These are phyloP conservation scores for Globisporangium carolinianum DNA, from an alignment of 352 stramenopile species.

Conservation along the genomic window DNA sequence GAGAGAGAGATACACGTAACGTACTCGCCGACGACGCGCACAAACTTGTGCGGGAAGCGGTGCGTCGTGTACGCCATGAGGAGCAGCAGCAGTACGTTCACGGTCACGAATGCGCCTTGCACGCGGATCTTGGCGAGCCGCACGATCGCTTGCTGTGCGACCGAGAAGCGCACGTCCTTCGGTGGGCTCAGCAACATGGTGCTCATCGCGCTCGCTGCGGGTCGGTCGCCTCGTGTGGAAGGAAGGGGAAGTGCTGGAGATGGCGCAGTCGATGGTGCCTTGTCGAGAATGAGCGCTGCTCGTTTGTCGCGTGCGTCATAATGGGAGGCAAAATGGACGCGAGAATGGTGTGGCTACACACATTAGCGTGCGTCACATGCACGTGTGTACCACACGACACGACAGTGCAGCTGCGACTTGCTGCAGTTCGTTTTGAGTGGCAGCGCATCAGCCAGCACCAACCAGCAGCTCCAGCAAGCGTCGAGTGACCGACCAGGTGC, in stretches of 20 bases:
- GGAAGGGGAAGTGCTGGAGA: too few relatives aligned
- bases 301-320: too few relatives aligned
- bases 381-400: too few relatives aligned
- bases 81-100: conserved; percentile 49
- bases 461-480: not conserved
- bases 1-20: conserved; percentile 11
- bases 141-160: conserved; percentile 36
- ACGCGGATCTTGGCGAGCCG: conserved; percentile 37
- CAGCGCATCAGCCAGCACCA: not conserved
- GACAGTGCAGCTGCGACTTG: too few relatives aligned
- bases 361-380: too few relatives aligned
- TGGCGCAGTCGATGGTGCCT: too few relatives aligned
- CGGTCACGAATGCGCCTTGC: conserved; percentile 31
- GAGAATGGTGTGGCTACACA: too few relatives aligned
- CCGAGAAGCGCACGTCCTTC: conserved; percentile 18
- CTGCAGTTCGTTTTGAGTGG: not conserved
- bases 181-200: conserved; percentile 4
- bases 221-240: too few relatives aligned
- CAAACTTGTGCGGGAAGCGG: conserved; percentile 56
- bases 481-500: conserved; percentile 4
- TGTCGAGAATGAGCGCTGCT: too few relatives aligned
- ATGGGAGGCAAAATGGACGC: too few relatives aligned
- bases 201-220: not conserved
- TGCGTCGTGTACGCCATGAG: conserved; percentile 45
- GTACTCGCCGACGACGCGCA: conserved; percentile 65